Conservation (phyloP, 1,139 yeast genomes). For the Zhuliangozyma blackwelliae region DNA sequence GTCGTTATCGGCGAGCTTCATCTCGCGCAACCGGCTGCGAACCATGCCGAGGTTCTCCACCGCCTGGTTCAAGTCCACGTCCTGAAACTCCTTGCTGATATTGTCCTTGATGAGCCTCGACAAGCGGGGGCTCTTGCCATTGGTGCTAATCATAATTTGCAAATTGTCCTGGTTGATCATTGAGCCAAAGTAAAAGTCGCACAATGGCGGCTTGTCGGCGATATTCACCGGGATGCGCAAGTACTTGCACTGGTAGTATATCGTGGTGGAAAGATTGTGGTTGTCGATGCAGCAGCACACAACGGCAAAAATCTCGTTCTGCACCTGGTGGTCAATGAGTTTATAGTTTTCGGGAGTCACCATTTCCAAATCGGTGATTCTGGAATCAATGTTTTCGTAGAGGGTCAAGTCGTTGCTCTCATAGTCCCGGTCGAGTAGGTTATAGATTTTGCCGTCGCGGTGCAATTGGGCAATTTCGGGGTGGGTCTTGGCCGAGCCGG, state of each 20-base stretch:
- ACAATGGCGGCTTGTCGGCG: slow-evolving; percentile 77
- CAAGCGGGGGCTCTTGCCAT: slow-evolving; percentile 77
- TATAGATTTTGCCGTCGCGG: slow-evolving; percentile 38
- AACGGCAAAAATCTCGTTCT: slow-evolving; percentile 48
- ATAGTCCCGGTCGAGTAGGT: slow-evolving; percentile 40
- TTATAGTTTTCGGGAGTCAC: slow-evolving; percentile 25
- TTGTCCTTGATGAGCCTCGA: slow-evolving; percentile 62
- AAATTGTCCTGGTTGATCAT: slow-evolving; percentile 73
- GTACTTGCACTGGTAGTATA: slow-evolving; percentile 57
- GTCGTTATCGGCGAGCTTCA: slow-evolving; percentile 42
- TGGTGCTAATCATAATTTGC: slow-evolving; percentile 80
- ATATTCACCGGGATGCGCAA: slow-evolving; percentile 67
- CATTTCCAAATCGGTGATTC: slow-evolving; percentile 14
- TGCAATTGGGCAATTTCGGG: slow-evolving; percentile 38
- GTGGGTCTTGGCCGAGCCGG: slow-evolving; percentile 40
- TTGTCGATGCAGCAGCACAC: slow-evolving; percentile 79
- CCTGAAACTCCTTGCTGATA: slow-evolving; percentile 42
- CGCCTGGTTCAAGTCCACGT: slow-evolving; percentile 48
- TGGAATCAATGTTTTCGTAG: slow-evolving; percentile 32
- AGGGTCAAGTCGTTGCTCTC: slow-evolving; percentile 42
- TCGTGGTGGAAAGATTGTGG: slow-evolving; percentile 52
- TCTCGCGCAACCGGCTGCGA: slow-evolving; percentile 48
- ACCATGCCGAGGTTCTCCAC: slow-evolving; percentile 60
- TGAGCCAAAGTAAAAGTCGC: slow-evolving; percentile 86
- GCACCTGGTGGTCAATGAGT: slow-evolving; percentile 29